Evolutionary conservation across 495 filamentous ascomycete species (phyloP).

Genomic region (Trichoderma erinaceum): DNA sequence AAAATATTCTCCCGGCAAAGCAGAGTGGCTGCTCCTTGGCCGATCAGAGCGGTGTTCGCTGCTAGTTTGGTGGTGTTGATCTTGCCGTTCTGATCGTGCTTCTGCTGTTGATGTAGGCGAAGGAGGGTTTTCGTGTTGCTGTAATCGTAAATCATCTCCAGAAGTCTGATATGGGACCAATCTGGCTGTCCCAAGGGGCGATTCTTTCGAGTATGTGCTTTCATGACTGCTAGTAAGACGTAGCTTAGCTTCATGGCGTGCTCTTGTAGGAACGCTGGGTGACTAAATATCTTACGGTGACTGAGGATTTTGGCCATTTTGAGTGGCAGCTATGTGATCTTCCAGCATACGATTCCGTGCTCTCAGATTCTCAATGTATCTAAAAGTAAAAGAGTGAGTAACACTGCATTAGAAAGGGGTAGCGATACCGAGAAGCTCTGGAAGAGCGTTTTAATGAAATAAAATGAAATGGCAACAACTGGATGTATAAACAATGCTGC

Average conservation of each 20-base stretch:
- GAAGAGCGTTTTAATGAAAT: too few relatives aligned
- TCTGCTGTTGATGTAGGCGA: not conserved
- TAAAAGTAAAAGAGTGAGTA: not conserved
- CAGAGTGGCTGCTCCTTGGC: not conserved
- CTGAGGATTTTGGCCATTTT: not conserved
- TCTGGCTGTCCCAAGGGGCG: not conserved
- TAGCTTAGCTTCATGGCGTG: not conserved
- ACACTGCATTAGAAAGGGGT: too few relatives aligned
- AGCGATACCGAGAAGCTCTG: too few relatives aligned
- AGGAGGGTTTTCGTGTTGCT: not conserved
- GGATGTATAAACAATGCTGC: too few relatives aligned
- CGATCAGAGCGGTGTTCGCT: not conserved
- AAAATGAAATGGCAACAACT: too few relatives aligned
- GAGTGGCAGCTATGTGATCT: not conserved
- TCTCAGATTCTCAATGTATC: conserved; percentile 10
- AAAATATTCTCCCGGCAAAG: conserved; percentile 16
- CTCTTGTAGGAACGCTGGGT: too few relatives aligned
- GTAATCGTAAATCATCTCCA: not conserved
- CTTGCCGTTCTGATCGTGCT: not conserved
- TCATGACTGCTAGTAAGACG: not conserved
- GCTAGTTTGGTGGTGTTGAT: not conserved
- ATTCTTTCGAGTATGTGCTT: not conserved
- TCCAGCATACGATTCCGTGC: conserved; percentile 7
- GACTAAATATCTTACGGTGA: not conserved
- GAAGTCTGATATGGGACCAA: not conserved